A percentile compares a stretch with the other conserved stretches of the same genome.
phyloP scores from a whole-genome alignment of 192 early-diverging fungal species.

The Coemansia reversa region DNA sequence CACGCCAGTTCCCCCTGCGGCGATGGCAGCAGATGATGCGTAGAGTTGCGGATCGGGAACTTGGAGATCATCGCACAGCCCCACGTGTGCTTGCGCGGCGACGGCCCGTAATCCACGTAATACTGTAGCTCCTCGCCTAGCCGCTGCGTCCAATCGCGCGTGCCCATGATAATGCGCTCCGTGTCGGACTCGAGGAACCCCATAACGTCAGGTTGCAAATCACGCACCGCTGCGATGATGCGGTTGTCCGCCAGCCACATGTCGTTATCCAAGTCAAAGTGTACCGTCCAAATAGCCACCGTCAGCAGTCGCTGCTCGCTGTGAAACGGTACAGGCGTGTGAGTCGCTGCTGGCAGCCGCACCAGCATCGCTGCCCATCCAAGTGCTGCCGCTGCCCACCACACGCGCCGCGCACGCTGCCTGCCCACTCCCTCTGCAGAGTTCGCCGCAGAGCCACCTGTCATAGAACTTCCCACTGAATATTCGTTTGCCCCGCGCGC shows the following conservation, averaged over 20 bases:
- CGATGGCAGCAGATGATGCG: constrained; percentile 75
- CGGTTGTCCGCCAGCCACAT: constrained; percentile 77
- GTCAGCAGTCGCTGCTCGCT: constrained; percentile 68
- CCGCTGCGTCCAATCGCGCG: constrained; percentile 77
- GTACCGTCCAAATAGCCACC: constrained; percentile 82
- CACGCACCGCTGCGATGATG: constrained; percentile 71
- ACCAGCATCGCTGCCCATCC: constrained; percentile 47
- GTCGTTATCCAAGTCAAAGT: constrained; percentile 83
- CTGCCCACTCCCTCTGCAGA: constrained; percentile 3
- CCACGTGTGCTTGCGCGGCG: constrained; percentile 86
- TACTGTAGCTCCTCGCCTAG: constrained; percentile 73
- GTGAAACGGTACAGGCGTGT: constrained; percentile 60
- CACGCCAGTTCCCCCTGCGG: constrained; percentile 80
- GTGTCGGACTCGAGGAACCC: constrained; percentile 78
- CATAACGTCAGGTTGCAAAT: constrained; percentile 78
- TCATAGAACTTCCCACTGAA: background rate
- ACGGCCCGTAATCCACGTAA: constrained; percentile 80
- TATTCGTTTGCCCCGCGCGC: background rate
- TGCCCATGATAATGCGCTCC: constrained; percentile 80
- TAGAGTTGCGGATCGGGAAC: constrained; percentile 75
- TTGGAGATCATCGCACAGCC: constrained; percentile 82
- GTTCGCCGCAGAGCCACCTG: background rate
- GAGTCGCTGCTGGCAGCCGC: constrained; percentile 54
- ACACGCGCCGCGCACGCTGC: constrained; percentile 19
- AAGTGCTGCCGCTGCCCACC: constrained; percentile 11